Conservation (phyloP, 192 early-diverging fungal species). For the Coemansia sp. region DNA sequence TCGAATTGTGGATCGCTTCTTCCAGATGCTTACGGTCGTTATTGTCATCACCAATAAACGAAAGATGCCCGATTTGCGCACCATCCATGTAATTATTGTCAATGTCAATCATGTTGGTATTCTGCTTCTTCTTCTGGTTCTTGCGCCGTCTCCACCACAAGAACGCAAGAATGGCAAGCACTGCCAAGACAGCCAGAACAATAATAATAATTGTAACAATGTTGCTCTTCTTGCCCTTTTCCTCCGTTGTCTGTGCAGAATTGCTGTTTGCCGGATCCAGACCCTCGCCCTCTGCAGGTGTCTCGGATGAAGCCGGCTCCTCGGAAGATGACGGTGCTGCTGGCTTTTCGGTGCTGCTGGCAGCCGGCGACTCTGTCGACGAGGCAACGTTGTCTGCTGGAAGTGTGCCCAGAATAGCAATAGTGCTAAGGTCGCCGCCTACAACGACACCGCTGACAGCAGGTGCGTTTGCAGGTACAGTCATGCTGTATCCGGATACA, state of each 20-base stretch:
- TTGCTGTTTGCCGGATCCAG: neutral
- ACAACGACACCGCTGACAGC: conserved; percentile 20
- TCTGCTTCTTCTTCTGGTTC: conserved; percentile 18
- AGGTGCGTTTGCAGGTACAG: conserved; percentile 10
- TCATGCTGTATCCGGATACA: conserved; percentile 37
- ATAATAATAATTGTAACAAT: conserved; percentile 32
- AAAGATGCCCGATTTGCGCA: neutral
- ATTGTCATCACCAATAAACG: too few relatives aligned
- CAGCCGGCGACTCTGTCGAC: neutral
- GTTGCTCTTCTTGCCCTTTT: conserved; percentile 18
- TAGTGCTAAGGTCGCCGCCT: conserved; percentile 32
- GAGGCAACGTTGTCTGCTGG: neutral
- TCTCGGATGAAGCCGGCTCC: neutral
- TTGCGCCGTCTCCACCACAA: conserved; percentile 30
- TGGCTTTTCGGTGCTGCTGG: neutral
- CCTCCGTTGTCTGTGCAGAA: neutral
- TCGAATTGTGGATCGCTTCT: too few relatives aligned
- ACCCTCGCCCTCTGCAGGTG: neutral
- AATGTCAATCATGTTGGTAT: conserved; percentile 17
- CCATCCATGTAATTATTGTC: conserved; percentile 14
- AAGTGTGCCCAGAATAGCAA: neutral
- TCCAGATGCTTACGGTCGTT: too few relatives aligned
- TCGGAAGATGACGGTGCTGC: neutral
- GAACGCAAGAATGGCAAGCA: conserved; percentile 22
- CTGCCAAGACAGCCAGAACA: conserved; percentile 22